Conservation (phyloP, 2,329 filamentous ascomycete genomes). For the Albifimbria verrucaria region DNA sequence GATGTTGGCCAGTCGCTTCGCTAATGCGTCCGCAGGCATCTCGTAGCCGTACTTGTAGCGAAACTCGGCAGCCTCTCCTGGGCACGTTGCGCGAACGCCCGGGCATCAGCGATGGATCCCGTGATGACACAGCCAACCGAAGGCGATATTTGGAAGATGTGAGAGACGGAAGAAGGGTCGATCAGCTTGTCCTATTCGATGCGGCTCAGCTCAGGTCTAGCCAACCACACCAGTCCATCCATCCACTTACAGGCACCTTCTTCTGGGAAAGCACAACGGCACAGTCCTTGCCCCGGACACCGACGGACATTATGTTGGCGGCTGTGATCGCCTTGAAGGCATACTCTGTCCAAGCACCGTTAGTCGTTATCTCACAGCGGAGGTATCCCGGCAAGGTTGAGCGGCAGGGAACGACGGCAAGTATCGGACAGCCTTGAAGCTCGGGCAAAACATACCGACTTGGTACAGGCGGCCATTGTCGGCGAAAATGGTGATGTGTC, state of each 20-base stretch:
- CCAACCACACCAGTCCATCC: background rate
- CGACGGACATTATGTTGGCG: slow-evolving; percentile 97
- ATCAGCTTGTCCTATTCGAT: slow-evolving; percentile 87
- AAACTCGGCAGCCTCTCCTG: slow-evolving; percentile 97
- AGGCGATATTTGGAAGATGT: slow-evolving; percentile 95
- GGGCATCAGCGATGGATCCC: slow-evolving; percentile 94
- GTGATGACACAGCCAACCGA: slow-evolving; percentile 98
- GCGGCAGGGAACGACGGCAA: slow-evolving; percentile 1
- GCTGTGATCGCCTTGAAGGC: slow-evolving; percentile 99
- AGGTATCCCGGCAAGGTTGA: slow-evolving; percentile 4
- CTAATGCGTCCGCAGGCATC: slow-evolving; percentile 96
- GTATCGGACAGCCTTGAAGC: background rate
- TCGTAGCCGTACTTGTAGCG: slow-evolving; percentile 98
- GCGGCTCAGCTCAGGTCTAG: slow-evolving; percentile 18
- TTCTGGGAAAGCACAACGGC: slow-evolving; percentile 98
- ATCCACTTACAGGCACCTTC: slow-evolving; percentile 85
- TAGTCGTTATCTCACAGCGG: slow-evolving; percentile 10
- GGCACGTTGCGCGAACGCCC: slow-evolving; percentile 88
- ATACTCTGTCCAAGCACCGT: slow-evolving; percentile 68
- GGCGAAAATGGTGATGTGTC: slow-evolving; percentile 99
- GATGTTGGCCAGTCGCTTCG: slow-evolving; percentile 97
- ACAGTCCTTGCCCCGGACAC: slow-evolving; percentile 93
- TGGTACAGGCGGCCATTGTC: slow-evolving; percentile 98
- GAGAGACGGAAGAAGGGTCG: slow-evolving; percentile 92
- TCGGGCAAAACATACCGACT: slow-evolving; percentile 74